Evolutionary conservation across 1,284 basidiomycete species (phyloP).

Genomic region (Phlebopus sp.): DNA sequence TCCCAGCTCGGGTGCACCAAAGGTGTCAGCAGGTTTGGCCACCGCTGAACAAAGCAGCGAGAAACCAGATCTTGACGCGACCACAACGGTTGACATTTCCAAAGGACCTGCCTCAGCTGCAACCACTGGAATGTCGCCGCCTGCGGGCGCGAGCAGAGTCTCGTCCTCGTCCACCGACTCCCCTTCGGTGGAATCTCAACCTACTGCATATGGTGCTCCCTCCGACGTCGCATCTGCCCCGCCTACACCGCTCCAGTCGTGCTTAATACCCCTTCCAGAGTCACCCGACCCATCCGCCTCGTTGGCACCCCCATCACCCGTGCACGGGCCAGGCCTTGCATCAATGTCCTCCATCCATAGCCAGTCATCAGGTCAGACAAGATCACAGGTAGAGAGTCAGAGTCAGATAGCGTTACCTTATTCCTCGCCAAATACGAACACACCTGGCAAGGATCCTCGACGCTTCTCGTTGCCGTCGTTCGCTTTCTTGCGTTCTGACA

Average conservation of each 20-base stretch:
- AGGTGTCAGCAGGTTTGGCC: conserved; percentile 18
- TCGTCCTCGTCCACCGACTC: conserved; percentile 26
- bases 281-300: conserved; percentile 18
- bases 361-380: conserved; percentile 18
- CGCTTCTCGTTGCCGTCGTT: conserved; percentile 41
- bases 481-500: conserved; percentile 33
- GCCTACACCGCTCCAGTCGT: conserved; percentile 6
- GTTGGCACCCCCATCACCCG: conserved; percentile 22
- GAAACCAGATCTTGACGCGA: background rate
- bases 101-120: conserved; percentile 4
- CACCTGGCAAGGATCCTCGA: conserved; percentile 24
- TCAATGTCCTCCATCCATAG: conserved; percentile 13
- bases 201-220: conserved; percentile 23
- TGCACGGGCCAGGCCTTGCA: conserved; percentile 3
- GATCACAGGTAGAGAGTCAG: conserved; percentile 22
- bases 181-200: conserved; percentile 21
- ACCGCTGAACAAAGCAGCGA: conserved; percentile 2
- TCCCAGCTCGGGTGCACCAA: background rate
- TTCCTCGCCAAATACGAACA: conserved; percentile 9
- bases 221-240: background rate
- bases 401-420: conserved; percentile 29
- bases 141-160: conserved; percentile 6
- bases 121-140: background rate
- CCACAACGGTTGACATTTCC: conserved; percentile 4
- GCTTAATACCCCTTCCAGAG: conserved; percentile 13